A percentile compares a stretch with the other conserved stretches of the same genome.
These are phyloP conservation scores for Tephrocybe sp. DNA, from an alignment of 768 basidiomycete genomes.

Conservation along the genomic window DNA sequence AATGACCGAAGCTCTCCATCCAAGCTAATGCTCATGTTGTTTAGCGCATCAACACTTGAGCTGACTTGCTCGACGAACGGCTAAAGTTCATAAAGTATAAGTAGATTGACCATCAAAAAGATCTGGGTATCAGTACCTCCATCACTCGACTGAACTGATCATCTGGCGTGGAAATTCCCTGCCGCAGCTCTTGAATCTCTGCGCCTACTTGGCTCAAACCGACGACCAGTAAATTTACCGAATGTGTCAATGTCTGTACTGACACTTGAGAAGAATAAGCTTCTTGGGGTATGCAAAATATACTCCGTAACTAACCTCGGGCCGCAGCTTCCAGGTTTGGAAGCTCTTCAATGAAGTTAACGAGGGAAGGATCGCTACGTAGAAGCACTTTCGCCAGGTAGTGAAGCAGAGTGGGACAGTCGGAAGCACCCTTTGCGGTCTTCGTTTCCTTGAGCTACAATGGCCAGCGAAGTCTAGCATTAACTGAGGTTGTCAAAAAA, in stretches of 20 bases:
- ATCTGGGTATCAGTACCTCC: constrained; percentile 43
- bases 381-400: constrained; percentile 78
- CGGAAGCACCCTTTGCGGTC: constrained; percentile 60
- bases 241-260: constrained; percentile 58
- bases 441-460: constrained; percentile 78
- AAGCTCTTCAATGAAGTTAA: constrained; percentile 77
- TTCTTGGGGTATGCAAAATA: neutral
- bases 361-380: constrained; percentile 59
- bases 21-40: constrained; percentile 54
- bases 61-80: constrained; percentile 50
- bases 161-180: constrained; percentile 28
- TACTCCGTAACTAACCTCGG: constrained; percentile 44
- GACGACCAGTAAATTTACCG: constrained; percentile 52
- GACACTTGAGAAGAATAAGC: constrained; percentile 46
- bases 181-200: constrained; percentile 49
- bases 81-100: constrained; percentile 23
- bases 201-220: constrained; percentile 56
- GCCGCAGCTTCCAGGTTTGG: constrained; percentile 82
- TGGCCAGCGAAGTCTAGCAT: neutral
- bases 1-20: constrained; percentile 59
- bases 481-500: neutral
- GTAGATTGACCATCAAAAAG: neutral
- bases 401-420: constrained; percentile 88
- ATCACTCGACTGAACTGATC: constrained; percentile 71
- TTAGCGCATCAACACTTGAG: constrained; percentile 61